Percentiles rank a stretch among this genome's conserved stretches.
These are phyloP conservation scores for Botrytis byssoidea DNA, from an alignment of 2,329 filamentous ascomycete species.

Conservation along the genomic window DNA sequence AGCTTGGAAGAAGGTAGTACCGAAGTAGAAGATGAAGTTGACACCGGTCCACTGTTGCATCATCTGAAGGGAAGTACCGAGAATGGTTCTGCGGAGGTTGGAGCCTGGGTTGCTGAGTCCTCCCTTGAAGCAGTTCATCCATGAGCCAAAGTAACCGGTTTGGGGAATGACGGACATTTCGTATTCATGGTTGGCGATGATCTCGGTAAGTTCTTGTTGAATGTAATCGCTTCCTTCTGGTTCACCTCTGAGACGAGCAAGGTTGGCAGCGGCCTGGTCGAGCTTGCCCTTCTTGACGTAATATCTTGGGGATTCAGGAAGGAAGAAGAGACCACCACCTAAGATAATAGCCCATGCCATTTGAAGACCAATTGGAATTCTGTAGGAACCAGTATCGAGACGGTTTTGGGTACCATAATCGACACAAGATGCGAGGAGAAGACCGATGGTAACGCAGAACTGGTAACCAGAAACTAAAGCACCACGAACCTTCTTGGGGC, in stretches of 20 bases:
- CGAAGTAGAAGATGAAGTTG: constrained; percentile 92
- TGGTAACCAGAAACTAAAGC: constrained; percentile 80
- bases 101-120: constrained; percentile 61
- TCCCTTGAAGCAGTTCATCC: constrained; percentile 67
- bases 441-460: constrained; percentile 78
- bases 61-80: constrained; percentile 74
- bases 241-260: constrained; percentile 73
- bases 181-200: constrained; percentile 86
- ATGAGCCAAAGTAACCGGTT: constrained; percentile 63
- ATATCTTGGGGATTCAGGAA: constrained; percentile 84
- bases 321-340: constrained; percentile 65
- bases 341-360: constrained; percentile 79
- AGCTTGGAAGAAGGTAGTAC: constrained; percentile 78
- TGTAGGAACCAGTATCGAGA: constrained; percentile 65
- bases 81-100: constrained; percentile 68
- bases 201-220: constrained; percentile 76
- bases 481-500: constrained; percentile 71
- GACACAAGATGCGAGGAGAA: constrained; percentile 72
- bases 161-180: constrained; percentile 68
- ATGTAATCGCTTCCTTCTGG: constrained; percentile 70
- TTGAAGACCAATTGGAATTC: constrained; percentile 78
- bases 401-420: constrained; percentile 68
- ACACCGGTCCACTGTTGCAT: constrained; percentile 77
- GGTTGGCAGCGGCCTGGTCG: constrained; percentile 59
- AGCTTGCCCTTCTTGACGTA: constrained; percentile 76